A percentile compares a stretch with the other conserved stretches of the same genome.
Conservation (phyloP, 78 protist genomes). For the Bigelowiella natans region DNA sequence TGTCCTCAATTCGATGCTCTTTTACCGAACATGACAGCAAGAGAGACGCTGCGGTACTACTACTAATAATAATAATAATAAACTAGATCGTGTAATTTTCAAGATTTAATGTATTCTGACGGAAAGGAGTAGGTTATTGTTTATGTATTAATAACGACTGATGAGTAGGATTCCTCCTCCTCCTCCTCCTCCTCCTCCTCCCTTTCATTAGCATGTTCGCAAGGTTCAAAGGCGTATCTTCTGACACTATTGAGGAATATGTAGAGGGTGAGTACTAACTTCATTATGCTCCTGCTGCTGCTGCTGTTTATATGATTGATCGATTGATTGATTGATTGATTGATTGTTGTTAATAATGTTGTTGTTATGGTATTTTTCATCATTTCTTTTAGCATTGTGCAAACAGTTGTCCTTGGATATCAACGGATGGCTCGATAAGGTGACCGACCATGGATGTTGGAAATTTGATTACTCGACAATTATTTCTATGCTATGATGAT, state of each 20-base stretch:
- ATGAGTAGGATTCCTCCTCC: not conserved
- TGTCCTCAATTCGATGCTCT: slow-evolving; percentile 19
- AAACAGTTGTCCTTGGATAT: not conserved
- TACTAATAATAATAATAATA: not conserved
- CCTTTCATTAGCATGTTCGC: not conserved
- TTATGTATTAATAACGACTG: not conserved
- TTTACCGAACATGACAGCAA: not conserved
- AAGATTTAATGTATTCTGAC: not conserved
- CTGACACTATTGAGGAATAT: not conserved
- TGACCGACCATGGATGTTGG: too few species aligned
- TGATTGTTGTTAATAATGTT: too few species aligned
- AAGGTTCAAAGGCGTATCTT: not conserved
- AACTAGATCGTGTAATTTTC: not conserved
- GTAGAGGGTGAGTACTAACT: not conserved
- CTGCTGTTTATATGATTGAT: too few species aligned
- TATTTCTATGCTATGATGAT: too few species aligned
- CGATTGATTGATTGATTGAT: too few species aligned
- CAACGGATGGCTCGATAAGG: not conserved
- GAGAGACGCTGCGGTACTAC: not conserved
- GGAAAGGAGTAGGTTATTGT: too few species aligned
- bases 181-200: not conserved
- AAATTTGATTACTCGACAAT: too few species aligned
- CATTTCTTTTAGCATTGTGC: not conserved
- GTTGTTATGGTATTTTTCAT: too few species aligned
- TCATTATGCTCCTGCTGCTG: too few species aligned